Evolutionary conservation across 1,284 basidiomycete species (phyloP), one percentile per base, ranked within the genome.

Genomic region (Leccinum solheimii): DNA sequence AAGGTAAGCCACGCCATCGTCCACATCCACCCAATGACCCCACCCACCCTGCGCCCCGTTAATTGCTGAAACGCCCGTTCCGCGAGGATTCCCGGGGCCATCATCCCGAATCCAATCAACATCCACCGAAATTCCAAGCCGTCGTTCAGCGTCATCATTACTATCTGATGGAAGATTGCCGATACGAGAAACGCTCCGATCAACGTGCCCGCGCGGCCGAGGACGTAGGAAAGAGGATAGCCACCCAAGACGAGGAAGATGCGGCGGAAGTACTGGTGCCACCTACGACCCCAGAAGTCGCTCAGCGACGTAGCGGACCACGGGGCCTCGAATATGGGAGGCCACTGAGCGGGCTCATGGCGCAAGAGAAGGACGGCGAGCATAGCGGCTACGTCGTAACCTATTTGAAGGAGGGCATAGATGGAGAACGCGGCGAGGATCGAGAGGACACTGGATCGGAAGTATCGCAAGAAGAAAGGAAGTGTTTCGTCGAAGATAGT

Each of bases 151-250:
- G 78, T 84, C 86, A 26, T 27, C 23, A 85, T 66, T 3, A 81
- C 85, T 26, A 81, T 64, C 66, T 82, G 77, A 64, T 90, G 88
- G 48, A 88, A 68, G 2, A 86, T 56, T 7, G 81, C 87, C 1
- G 87, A 88, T 8, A 81, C 63, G 3, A 84, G 60, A 68, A 90
- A 89, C 0, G 80, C 80, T 3, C 83, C 85, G 3, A 88, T 45
- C 1, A 86, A 71, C 3, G 75, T 78, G 4, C 80, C 85, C 2
- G 73, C 59, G 4, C 78, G 77, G 3, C 86, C 86, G 45, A 81
- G 72, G 9, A 85, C 26, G 40, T 68, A 64, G 26, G 65, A 66
- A 11, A 72, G 58, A 1, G 76, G 76, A 5, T 49, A 59, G 5
- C 66, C 60, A 19, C 76, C 79, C 72, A 56, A 58, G 43, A 6